Conservation (phyloP, 208 protist genomes). For the Trypanosomatidae sp. region DNA sequence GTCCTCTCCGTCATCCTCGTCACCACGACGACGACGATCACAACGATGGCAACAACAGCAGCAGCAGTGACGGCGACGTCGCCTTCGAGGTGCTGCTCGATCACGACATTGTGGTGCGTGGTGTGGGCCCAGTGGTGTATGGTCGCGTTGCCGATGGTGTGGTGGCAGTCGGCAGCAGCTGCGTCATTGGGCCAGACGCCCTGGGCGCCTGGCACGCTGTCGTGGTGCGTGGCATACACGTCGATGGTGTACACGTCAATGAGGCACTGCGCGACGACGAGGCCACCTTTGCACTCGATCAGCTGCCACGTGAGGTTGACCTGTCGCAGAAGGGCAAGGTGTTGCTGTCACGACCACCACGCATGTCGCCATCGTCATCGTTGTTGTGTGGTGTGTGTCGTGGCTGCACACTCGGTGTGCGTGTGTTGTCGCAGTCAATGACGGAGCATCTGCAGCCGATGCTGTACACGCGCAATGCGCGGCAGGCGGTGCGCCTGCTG, state of each 20-base stretch:
- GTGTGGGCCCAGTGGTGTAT: conserved; percentile 89
- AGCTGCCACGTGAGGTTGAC: conserved; percentile 36
- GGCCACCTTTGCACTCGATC: conserved; percentile 87
- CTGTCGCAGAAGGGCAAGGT: conserved; percentile 62
- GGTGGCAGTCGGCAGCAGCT: conserved; percentile 66
- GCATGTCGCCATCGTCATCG: too few relatives aligned
- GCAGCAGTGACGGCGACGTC: conserved; percentile 10
- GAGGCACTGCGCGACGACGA: conserved; percentile 72
- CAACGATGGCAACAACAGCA: neutral
- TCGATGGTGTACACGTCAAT: conserved; percentile 86
- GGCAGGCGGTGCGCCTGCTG: conserved; percentile 58
- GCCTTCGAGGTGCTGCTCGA: conserved; percentile 81
- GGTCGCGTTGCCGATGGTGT: conserved; percentile 82
- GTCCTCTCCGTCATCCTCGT: conserved; percentile 3
- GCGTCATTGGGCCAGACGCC: conserved; percentile 89
- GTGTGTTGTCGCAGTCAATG: conserved; percentile 45
- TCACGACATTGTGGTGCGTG: conserved; percentile 48
- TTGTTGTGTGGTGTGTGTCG: conserved; percentile 7
- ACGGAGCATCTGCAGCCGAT: conserved; percentile 49
- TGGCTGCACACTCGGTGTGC: conserved; percentile 19
- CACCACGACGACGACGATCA: neutral
- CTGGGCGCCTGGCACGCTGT: conserved; percentile 79
- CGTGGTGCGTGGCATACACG: conserved; percentile 83
- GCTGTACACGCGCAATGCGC: conserved; percentile 60
- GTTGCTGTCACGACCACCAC: conserved; percentile 10